Conservation (phyloP, 352 stramenopile species). For the Peronospora farinosa region DNA sequence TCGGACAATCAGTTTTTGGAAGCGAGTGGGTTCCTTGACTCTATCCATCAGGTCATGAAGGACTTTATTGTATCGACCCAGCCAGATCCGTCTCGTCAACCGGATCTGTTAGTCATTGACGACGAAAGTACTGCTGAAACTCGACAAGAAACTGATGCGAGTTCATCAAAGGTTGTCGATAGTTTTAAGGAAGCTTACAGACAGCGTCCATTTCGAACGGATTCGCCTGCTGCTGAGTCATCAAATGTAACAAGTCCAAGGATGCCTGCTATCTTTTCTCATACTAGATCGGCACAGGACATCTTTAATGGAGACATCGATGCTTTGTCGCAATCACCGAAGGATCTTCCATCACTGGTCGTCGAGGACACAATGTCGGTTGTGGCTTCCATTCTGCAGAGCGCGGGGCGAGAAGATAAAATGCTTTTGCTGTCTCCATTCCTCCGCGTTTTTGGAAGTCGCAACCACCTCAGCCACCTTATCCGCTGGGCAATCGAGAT, state of each 20-base stretch:
- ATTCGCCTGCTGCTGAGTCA: slow-evolving; percentile 3
- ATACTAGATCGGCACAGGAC: slow-evolving; percentile 40
- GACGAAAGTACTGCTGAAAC: slow-evolving; percentile 70
- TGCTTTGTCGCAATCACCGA: slow-evolving; percentile 22
- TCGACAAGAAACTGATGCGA: slow-evolving; percentile 33
- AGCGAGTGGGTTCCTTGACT: slow-evolving; percentile 70
- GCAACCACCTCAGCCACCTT: slow-evolving; percentile 47
- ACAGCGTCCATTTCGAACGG: slow-evolving; percentile 23
- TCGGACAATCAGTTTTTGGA: slow-evolving; percentile 68
- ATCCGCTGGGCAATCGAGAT: slow-evolving; percentile 76
- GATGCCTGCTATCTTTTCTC: slow-evolving; percentile 34
- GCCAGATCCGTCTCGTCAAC: slow-evolving; percentile 23
- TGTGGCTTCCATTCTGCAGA: slow-evolving; percentile 72
- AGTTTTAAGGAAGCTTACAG: slow-evolving; percentile 24
- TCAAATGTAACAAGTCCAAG: slow-evolving; percentile 20
- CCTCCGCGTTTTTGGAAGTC: slow-evolving; percentile 58
- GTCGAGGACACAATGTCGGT: slow-evolving; percentile 70
- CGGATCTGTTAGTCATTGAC: slow-evolving; percentile 54
- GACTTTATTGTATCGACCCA: slow-evolving; percentile 38
- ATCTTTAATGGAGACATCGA: slow-evolving; percentile 39
- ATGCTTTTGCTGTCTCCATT: slow-evolving; percentile 58
- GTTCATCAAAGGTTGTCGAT: slow-evolving; percentile 17
- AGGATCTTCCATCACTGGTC: slow-evolving; percentile 45
- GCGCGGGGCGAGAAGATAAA: slow-evolving; percentile 69
- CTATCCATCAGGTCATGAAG: slow-evolving; percentile 78